These are phyloP conservation scores for Setaria italica DNA, from an alignment of 202 grass and related monocot genomes.

Conservation along the genomic window DNA sequence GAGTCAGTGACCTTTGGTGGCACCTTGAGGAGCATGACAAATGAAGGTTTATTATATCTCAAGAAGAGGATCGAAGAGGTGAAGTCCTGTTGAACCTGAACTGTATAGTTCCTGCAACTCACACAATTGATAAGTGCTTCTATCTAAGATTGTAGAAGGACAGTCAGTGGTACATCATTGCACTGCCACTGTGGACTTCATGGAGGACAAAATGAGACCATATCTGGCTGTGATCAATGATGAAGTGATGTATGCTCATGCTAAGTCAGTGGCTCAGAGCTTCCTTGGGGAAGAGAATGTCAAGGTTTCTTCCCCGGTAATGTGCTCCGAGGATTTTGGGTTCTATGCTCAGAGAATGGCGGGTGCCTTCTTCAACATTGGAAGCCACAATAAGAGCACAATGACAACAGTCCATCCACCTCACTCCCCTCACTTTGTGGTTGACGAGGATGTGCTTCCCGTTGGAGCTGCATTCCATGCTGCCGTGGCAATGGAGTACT, in stretches of 20 bases:
- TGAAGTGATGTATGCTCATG: slow-evolving; percentile 51
- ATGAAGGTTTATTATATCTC: too few species aligned
- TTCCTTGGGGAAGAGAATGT: slow-evolving; percentile 50
- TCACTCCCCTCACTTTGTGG: slow-evolving; percentile 66
- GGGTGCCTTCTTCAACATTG: slow-evolving; percentile 57
- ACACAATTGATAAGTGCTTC: neutral
- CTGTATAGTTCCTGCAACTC: neutral
- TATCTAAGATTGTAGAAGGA: slow-evolving; percentile 57
- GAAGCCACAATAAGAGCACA: slow-evolving; percentile 41
- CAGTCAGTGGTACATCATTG: slow-evolving; percentile 58
- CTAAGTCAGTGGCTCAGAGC: slow-evolving; percentile 42
- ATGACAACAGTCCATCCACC: slow-evolving; percentile 26
- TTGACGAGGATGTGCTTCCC: slow-evolving; percentile 60
- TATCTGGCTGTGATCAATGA: slow-evolving; percentile 59
- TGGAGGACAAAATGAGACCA: slow-evolving; percentile 45
- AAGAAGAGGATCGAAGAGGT: too few species aligned
- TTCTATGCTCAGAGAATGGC: slow-evolving; percentile 59
- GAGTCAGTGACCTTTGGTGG: too few species aligned
- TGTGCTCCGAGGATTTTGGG: slow-evolving; percentile 68
- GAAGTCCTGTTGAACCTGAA: neutral
- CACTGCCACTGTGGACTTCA: slow-evolving; percentile 55
- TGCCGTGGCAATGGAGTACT: slow-evolving; percentile 59
- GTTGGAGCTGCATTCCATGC: slow-evolving; percentile 64
- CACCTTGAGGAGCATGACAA: too few species aligned
- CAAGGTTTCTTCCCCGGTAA: neutral